phyloP scores from a whole-genome alignment of 2,329 filamentous ascomycete species.

The Aspergillus nomiae region DNA sequence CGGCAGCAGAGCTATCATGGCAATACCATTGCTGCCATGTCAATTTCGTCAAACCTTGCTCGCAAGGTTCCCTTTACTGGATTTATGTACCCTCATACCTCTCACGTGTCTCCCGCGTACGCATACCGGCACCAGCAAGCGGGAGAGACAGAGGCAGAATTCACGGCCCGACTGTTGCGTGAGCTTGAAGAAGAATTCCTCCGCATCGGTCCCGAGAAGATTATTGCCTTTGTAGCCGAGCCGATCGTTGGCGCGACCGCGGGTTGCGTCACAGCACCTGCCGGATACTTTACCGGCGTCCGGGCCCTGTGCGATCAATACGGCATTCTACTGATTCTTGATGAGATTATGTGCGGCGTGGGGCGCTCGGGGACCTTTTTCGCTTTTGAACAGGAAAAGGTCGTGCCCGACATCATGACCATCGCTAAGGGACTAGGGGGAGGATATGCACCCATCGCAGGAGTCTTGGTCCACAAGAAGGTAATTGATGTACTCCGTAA shows the following conservation, averaged over 20 bases:
- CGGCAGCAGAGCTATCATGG: conserved; percentile 9
- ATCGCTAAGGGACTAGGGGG: conserved; percentile 6
- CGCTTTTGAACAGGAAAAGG: conserved; percentile 7
- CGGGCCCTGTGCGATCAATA: neutral
- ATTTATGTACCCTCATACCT: conserved; percentile 1
- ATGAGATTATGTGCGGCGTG: conserved; percentile 10
- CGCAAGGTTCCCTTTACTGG: conserved; percentile 3
- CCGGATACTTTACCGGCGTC: conserved; percentile 1
- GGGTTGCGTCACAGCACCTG: conserved; percentile 3
- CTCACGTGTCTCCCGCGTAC: conserved; percentile 1
- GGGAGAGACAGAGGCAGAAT: neutral
- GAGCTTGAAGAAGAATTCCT: conserved; percentile 7
- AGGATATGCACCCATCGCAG: conserved; percentile 2
- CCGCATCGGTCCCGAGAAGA: neutral
- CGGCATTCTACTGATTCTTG: neutral
- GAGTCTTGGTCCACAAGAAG: conserved; percentile 5
- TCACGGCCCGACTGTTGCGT: neutral
- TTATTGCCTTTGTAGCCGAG: conserved; percentile 5
- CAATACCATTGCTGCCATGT: conserved; percentile 6
- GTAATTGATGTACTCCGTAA: conserved; percentile 1
- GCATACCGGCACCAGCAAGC: neutral
- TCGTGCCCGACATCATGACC: conserved; percentile 2
- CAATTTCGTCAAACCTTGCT: neutral
- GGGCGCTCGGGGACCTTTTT: conserved; percentile 3
- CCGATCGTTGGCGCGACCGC: conserved; percentile 1